Evolutionary conservation across 2,329 filamentous ascomycete genomes (phyloP), one percentile per base, ranked within the genome.

Genomic region (Niveomyces coronatus): DNA sequence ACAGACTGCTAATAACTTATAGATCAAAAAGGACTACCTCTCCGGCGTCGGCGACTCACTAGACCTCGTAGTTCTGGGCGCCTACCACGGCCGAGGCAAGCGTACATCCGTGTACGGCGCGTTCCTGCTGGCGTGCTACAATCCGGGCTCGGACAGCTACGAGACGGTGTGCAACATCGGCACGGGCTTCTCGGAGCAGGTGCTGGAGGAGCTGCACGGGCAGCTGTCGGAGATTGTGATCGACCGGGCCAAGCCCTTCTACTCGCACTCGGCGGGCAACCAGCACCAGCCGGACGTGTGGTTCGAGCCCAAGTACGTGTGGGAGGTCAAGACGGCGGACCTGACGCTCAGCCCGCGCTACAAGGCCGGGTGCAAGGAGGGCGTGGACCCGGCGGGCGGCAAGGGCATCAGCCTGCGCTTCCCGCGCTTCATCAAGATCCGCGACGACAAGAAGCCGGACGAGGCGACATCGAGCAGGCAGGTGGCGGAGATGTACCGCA

Each of bases 91-190:
- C 53, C 88, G 83, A 55, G 91, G 91, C 49, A 98, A 96, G 65
- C 86, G 91, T 43, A 95, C 91, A 0, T 89, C 83, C 0, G 86
- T 93, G 41, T 98, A 95, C 55, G 91, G 91, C 41, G 88, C 91
- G 6, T 98, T 98, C 69, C 71, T 96, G 13, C 75, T 98, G 4
- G 91, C 89, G 5, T 95, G 89, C 61, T 94, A 93, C 67, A 96
- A 95, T 58, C 65, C 82, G 0, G 68, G 62, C 35, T 76, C 72
- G 2, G 85, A 98, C 44, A 79, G 70, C 2, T 98, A 94, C 64
- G 91, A 98, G 61, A 93, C 87, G 0, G 80, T 98, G 3, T 98
- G 91, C 74, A 98, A 98, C 60, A 96, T 98, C 51, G 91, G 91
- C 48, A 98, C 91, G 0, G 91, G 91, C 3, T 98, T 98, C 63